A percentile compares a stretch with the other conserved stretches of the same genome.
phyloP scores from a whole-genome alignment of 225 moss, liverwort and hornwort genomes.

The Neckera pumila region DNA sequence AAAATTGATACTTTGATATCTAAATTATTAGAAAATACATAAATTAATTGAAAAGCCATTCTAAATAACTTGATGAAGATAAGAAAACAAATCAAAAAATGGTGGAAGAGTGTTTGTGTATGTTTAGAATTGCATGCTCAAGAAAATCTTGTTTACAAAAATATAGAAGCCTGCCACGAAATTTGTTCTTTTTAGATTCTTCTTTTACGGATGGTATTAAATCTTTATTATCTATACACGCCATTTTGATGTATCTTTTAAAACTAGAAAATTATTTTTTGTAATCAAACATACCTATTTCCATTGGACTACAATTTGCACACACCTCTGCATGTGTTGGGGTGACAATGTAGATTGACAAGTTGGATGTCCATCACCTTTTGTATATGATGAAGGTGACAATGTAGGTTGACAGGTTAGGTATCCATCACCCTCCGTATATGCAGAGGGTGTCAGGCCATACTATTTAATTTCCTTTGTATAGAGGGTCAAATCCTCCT shows the following conservation, averaged over 20 bases:
- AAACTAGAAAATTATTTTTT: neutral
- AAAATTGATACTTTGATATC: neutral
- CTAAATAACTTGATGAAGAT: neutral
- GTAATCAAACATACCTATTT: neutral
- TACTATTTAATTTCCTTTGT: neutral
- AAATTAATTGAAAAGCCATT: neutral
- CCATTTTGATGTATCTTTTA: neutral
- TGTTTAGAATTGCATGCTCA: neutral
- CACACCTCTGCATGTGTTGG: fast-evolving
- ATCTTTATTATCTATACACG: neutral
- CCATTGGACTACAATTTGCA: neutral
- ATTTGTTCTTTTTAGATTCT: neutral
- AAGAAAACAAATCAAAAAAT: neutral
- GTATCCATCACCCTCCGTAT: fast-evolving
- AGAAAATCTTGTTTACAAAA: neutral
- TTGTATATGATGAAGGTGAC: fast-evolving
- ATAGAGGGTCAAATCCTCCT: neutral
- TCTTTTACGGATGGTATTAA: fast-evolving
- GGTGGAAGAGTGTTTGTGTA: neutral
- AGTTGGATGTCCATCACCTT: neutral
- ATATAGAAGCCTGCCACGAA: neutral
- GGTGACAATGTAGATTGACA: no score
- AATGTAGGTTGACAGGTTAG: fast-evolving
- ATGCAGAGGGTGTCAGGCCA: fast-evolving
- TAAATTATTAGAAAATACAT: neutral